Percentiles rank a stretch among this genome's conserved stretches.
Conservation (phyloP, 2,329 filamentous ascomycete genomes). For the Trichoderma simmonsii region DNA sequence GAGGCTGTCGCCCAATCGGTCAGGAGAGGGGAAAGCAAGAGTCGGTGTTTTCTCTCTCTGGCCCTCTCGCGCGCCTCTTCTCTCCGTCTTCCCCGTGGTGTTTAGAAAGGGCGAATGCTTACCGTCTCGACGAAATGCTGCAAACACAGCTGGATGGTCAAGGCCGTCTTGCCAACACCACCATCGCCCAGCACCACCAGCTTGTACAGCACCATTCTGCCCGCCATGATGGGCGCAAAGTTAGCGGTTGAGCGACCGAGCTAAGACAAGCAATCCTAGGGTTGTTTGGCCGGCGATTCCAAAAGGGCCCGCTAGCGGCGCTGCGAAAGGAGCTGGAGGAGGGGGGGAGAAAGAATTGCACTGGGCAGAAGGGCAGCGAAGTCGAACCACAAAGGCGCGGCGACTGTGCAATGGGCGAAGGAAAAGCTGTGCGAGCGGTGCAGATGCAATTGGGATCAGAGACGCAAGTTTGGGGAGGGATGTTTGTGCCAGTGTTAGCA, state of each 20-base stretch:
- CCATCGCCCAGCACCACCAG: conserved; percentile 92
- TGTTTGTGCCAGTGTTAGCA: conserved; percentile 18
- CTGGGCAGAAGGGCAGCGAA: neutral
- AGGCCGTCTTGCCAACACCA: conserved; percentile 88
- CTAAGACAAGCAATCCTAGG: conserved; percentile 16
- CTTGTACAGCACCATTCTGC: conserved; percentile 94
- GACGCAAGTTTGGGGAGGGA: conserved; percentile 13
- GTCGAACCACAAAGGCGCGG: neutral
- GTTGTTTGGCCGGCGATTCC: conserved; percentile 8
- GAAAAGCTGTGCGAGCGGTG: conserved; percentile 7
- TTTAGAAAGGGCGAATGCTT: conserved; percentile 30
- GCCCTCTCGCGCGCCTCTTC: neutral
- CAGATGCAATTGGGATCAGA: conserved; percentile 14
- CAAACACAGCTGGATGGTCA: conserved; percentile 94
- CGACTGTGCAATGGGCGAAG: neutral
- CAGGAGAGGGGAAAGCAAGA: conserved; percentile 8
- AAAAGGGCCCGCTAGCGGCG: conserved; percentile 12
- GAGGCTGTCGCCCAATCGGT: conserved; percentile 1
- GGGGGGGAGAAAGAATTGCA: neutral
- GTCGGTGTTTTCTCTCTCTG: neutral
- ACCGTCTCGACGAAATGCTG: conserved; percentile 97
- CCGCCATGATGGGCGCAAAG: conserved; percentile 61
- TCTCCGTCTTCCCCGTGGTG: neutral
- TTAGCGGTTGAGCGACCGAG: conserved; percentile 24
- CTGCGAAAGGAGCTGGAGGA: conserved; percentile 5